Percentiles rank a stretch among this genome's conserved stretches.
phyloP scores from a whole-genome alignment of 2,329 filamentous ascomycete genomes.

The Talaromyces sp. region DNA sequence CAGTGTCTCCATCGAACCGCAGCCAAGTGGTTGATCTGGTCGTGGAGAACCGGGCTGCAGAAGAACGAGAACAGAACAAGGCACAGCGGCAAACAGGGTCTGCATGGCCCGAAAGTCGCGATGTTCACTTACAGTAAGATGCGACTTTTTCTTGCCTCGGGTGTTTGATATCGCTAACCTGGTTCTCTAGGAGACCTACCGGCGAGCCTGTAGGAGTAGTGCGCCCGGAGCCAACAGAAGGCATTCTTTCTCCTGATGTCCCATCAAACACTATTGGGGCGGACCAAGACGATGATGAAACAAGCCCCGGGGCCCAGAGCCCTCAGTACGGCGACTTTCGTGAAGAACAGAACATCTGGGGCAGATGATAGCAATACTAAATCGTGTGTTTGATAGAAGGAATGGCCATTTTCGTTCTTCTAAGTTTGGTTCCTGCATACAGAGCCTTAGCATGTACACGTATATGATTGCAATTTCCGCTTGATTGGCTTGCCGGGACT shows the following conservation, averaged over 20 bases:
- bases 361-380: conserved; percentile 10
- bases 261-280: conserved; percentile 3
- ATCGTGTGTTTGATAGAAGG: background rate
- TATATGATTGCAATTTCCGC: background rate
- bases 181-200: conserved; percentile 23
- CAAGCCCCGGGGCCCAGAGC: conserved; percentile 13
- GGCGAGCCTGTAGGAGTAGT: conserved; percentile 25
- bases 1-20: conserved; percentile 52
- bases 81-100: conserved; percentile 59
- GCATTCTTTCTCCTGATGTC: conserved; percentile 1
- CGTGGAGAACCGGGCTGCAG: conserved; percentile 59
- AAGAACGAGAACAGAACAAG: conserved; percentile 58
- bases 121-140: conserved; percentile 29
- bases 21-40: conserved; percentile 64
- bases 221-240: background rate
- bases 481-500: background rate
- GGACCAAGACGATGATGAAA: conserved; percentile 16
- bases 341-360: conserved; percentile 27
- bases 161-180: conserved; percentile 14
- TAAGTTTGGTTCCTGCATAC: background rate
- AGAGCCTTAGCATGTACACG: background rate
- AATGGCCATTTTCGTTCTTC: background rate
- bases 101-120: conserved; percentile 50
- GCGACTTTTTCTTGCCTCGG: background rate
- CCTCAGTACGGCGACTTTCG: conserved; percentile 28